Conservation (phyloP, 345 rosid genomes). For the Eucalyptus cloeziana region DNA sequence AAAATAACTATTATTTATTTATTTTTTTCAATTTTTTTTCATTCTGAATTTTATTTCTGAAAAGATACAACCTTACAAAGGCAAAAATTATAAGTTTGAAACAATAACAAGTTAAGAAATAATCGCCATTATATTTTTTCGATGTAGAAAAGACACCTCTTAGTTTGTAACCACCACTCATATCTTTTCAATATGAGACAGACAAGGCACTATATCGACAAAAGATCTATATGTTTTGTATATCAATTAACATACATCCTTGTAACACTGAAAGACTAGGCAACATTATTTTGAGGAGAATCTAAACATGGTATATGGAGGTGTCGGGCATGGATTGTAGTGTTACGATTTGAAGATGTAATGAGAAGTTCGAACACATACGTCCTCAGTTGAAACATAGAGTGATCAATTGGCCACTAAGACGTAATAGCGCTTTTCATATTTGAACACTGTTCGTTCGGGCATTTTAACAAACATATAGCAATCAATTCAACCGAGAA, state of each 20-base stretch:
- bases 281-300: background rate
- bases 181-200: background rate
- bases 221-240: no score
- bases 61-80: background rate
- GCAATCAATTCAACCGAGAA: background rate
- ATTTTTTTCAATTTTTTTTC: no score
- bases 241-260: no score
- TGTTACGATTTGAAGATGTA: background rate
- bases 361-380: background rate
- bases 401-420: background rate
- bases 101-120: background rate
- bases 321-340: background rate
- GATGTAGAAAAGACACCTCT: fast-evolving
- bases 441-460: background rate
- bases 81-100: background rate
- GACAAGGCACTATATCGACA: background rate
- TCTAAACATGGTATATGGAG: background rate
- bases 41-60: background rate
- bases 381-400: background rate
- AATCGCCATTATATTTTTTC: background rate
- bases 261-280: no score
- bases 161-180: background rate
- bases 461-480: background rate
- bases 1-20: no score
- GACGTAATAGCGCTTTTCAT: background rate